These are phyloP conservation scores for Malus sieversii DNA, from an alignment of 306 rosid species.

Conservation along the genomic window DNA sequence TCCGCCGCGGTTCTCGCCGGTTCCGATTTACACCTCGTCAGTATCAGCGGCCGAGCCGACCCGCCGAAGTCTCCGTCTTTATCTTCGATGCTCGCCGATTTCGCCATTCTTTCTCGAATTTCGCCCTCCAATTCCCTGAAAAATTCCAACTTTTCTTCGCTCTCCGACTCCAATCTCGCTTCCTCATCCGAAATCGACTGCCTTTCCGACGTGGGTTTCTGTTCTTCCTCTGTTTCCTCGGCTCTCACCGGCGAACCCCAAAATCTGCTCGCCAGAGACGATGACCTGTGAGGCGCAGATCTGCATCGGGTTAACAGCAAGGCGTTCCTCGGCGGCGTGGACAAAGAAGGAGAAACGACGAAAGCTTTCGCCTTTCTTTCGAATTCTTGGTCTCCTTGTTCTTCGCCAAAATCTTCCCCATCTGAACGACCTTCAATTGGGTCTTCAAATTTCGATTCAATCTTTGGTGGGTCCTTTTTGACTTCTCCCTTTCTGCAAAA, in stretches of 20 bases:
- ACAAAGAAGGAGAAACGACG: constrained; percentile 11
- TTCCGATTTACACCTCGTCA: constrained; percentile 82
- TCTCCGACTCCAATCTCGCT: constrained; percentile 12
- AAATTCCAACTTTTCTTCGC: constrained; percentile 26
- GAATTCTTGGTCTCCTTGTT: constrained; percentile 15
- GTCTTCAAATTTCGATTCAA: constrained; percentile 18
- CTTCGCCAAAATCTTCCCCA: constrained; percentile 8
- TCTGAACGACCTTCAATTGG: constrained; percentile 17
- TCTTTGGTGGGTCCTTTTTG: constrained; percentile 16
- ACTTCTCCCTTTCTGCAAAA: constrained; percentile 26
- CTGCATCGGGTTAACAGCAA: constrained; percentile 65
- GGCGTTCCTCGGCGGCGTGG: constrained; percentile 64
- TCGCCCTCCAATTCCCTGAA: constrained; percentile 33
- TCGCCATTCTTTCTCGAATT: constrained; percentile 20
- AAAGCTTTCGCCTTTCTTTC: constrained; percentile 13
- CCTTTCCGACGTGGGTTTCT: constrained; percentile 18
- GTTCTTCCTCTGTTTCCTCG: constrained; percentile 28
- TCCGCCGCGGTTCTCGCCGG: constrained; percentile 50
- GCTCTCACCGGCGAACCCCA: constrained; percentile 44
- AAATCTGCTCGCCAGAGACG: constrained; percentile 50
- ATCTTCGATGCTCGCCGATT: constrained; percentile 25
- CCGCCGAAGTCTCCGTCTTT: constrained; percentile 19
- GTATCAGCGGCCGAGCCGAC: constrained; percentile 31
- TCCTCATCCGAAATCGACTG: constrained; percentile 37
- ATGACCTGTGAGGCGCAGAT: constrained; percentile 77